Evolutionary conservation across 2,329 filamentous ascomycete species (phyloP).

Genomic region (Beauveria australis): DNA sequence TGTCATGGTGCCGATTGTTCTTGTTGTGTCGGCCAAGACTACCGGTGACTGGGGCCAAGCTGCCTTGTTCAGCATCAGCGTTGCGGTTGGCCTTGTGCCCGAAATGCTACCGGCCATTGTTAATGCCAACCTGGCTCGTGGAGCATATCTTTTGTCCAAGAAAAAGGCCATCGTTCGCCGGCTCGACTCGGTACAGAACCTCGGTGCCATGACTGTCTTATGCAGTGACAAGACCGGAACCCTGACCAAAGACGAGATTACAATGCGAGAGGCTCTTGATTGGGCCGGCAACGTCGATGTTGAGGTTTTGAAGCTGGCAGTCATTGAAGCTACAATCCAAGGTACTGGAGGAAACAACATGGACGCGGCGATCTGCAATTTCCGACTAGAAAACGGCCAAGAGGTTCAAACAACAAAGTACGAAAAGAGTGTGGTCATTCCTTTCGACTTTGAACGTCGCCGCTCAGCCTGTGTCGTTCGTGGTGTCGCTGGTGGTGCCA

Average conservation of each 20-base stretch:
- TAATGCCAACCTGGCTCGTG: constrained; percentile 21
- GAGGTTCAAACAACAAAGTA: constrained; percentile 16
- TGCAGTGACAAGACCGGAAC: constrained; percentile 25
- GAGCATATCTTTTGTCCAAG: constrained; percentile 20
- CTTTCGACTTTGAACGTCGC: constrained; percentile 21
- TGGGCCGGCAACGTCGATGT: constrained; percentile 13
- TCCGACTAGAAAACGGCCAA: constrained; percentile 12
- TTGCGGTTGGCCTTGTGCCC: constrained; percentile 22
- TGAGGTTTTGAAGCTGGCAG: constrained; percentile 19
- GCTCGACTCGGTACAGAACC: constrained; percentile 23
- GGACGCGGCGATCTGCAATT: constrained; percentile 18
- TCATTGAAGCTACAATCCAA: constrained; percentile 19
- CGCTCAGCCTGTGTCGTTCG: constrained; percentile 18
- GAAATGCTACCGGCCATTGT: constrained; percentile 24
- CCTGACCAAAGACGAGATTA: constrained; percentile 22
- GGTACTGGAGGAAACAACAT: constrained; percentile 22
- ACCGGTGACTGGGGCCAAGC: constrained; percentile 20
- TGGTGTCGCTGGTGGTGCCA: constrained; percentile 16
- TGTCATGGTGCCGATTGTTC: constrained; percentile 22
- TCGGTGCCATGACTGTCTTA: constrained; percentile 22
- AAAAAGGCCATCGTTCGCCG: constrained; percentile 29
- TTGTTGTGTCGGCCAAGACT: constrained; percentile 18
- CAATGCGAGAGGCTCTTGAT: constrained; percentile 17
- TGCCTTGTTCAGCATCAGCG: constrained; percentile 22
- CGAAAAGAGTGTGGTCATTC: constrained; percentile 17